Percentiles rank a stretch among this genome's conserved stretches.
Evolutionary conservation across 2,329 filamentous ascomycete species (phyloP).

Genomic region (Xylaria polymorpha): DNA sequence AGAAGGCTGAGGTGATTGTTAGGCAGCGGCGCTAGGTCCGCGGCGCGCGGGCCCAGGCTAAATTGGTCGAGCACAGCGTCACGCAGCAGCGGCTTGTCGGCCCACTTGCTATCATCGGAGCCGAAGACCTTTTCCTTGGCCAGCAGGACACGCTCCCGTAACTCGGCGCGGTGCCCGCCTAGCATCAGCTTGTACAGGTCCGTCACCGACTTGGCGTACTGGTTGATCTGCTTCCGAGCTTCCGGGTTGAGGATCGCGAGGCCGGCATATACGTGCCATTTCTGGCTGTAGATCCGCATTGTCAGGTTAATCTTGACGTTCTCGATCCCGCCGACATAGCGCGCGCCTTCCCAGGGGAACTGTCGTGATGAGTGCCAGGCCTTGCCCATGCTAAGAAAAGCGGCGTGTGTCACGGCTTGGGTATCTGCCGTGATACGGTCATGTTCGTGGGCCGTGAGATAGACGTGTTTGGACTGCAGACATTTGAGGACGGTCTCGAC

Average conservation of each 20-base stretch:
- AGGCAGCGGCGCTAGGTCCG: slow-evolving; percentile 63
- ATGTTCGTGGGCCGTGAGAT: slow-evolving; percentile 87
- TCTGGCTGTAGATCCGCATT: slow-evolving; percentile 95
- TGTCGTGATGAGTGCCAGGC: slow-evolving; percentile 96
- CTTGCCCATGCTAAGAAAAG: slow-evolving; percentile 97
- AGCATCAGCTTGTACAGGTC: slow-evolving; percentile 98
- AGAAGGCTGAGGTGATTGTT: slow-evolving; percentile 96
- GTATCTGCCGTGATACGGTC: slow-evolving; percentile 98
- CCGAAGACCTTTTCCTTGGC: slow-evolving; percentile 78
- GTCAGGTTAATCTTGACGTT: slow-evolving; percentile 99
- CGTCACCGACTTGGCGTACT: slow-evolving; percentile 92
- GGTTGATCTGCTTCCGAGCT: slow-evolving; percentile 89
- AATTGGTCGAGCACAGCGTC: slow-evolving; percentile 91
- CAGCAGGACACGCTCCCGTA: slow-evolving; percentile 75
- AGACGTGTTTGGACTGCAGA: slow-evolving; percentile 85
- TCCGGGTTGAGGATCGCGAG: slow-evolving; percentile 96
- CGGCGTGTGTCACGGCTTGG: slow-evolving; percentile 96
- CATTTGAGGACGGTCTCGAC: slow-evolving; percentile 86
- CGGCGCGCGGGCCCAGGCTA: slow-evolving; percentile 71
- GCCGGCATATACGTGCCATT: slow-evolving; percentile 99
- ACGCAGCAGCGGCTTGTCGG: slow-evolving; percentile 75
- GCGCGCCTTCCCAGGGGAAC: slow-evolving; percentile 96
- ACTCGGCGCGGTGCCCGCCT: slow-evolving; percentile 79
- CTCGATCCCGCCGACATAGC: slow-evolving; percentile 96
- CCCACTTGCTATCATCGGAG: slow-evolving; percentile 60